Evolutionary conservation across 2,329 filamentous ascomycete genomes (phyloP).

Genomic region (Botrytis porri): DNA sequence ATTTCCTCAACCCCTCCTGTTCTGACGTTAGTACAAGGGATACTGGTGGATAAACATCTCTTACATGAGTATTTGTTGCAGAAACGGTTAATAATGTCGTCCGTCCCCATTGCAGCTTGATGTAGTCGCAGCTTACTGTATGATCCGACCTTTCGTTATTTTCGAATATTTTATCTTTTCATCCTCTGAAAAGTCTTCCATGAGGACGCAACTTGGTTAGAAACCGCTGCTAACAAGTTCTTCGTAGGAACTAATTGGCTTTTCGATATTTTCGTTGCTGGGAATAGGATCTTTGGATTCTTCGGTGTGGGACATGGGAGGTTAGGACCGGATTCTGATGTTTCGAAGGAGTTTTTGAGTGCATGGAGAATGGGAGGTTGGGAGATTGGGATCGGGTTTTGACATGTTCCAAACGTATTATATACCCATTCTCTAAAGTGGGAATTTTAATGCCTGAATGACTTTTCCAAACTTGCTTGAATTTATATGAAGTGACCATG

Average conservation of each 20-base stretch:
- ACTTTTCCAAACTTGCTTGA: conserved; percentile 7
- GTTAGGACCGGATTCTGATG: conserved; percentile 9
- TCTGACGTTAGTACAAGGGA: conserved; percentile 20
- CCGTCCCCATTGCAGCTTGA: conserved; percentile 4
- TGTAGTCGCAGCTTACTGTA: conserved; percentile 8
- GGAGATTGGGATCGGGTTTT: conserved; percentile 12
- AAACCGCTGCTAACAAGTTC: conserved; percentile 6
- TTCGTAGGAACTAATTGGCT: conserved; percentile 18
- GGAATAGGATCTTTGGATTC: conserved; percentile 14
- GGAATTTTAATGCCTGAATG: conserved; percentile 18
- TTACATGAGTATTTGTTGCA: conserved; percentile 12
- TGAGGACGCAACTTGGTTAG: neutral
- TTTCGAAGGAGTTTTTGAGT: conserved; percentile 14
- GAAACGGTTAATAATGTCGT: conserved; percentile 18
- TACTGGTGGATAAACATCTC: conserved; percentile 17
- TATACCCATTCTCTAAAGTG: conserved; percentile 16
- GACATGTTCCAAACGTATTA: conserved; percentile 15
- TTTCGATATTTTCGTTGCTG: conserved; percentile 9
- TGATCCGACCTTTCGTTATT: conserved; percentile 5
- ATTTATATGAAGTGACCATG: neutral
- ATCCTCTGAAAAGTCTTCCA: conserved; percentile 4
- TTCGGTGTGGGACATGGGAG: conserved; percentile 11
- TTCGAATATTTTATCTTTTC: neutral
- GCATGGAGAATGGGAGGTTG: conserved; percentile 3
- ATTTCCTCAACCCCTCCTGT: conserved; percentile 2